Evolutionary conservation across 164 flowering plant species (phyloP).

Genomic region (Kingdonia uniflora): DNA sequence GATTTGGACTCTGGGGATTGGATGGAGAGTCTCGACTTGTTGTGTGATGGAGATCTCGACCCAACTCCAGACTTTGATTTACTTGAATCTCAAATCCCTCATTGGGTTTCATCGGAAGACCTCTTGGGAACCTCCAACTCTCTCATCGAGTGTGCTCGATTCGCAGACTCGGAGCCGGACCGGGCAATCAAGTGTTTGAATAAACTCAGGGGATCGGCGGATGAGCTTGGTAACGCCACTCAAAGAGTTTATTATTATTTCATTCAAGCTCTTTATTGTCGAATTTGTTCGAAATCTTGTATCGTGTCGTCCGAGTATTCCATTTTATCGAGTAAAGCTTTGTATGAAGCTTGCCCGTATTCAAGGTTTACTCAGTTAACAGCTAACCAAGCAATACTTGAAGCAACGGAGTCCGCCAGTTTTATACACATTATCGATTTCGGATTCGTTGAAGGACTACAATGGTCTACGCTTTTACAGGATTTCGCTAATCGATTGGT

Average conservation of each 20-base stretch:
- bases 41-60: slow-evolving; percentile 16
- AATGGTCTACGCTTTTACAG: slow-evolving; percentile 87
- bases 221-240: slow-evolving; percentile 54
- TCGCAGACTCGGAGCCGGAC: slow-evolving; percentile 49
- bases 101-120: too few species aligned
- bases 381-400: slow-evolving; percentile 91
- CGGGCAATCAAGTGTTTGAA: slow-evolving; percentile 34
- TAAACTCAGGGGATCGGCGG: slow-evolving; percentile 41
- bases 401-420: slow-evolving; percentile 50
- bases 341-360: slow-evolving; percentile 92
- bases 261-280: slow-evolving; percentile 43
- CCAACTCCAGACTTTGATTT: slow-evolving; percentile 16
- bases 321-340: slow-evolving; percentile 54
- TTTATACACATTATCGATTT: slow-evolving; percentile 87
- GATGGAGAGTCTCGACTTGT: slow-evolving; percentile 56
- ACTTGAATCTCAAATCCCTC: too few species aligned
- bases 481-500: slow-evolving; percentile 67
- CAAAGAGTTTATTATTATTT: slow-evolving; percentile 71
- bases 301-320: slow-evolving; percentile 36
- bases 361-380: slow-evolving; percentile 85
- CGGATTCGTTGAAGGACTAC: slow-evolving; percentile 84
- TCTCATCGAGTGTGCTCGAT: slow-evolving; percentile 58
- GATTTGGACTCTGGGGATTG: slow-evolving; percentile 91
- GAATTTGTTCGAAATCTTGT: slow-evolving; percentile 14
- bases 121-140: too few species aligned